A percentile compares a stretch with the other conserved stretches of the same genome.
Evolutionary conservation across 163 green algal species (phyloP).

Genomic region (Volvox carteri): DNA sequence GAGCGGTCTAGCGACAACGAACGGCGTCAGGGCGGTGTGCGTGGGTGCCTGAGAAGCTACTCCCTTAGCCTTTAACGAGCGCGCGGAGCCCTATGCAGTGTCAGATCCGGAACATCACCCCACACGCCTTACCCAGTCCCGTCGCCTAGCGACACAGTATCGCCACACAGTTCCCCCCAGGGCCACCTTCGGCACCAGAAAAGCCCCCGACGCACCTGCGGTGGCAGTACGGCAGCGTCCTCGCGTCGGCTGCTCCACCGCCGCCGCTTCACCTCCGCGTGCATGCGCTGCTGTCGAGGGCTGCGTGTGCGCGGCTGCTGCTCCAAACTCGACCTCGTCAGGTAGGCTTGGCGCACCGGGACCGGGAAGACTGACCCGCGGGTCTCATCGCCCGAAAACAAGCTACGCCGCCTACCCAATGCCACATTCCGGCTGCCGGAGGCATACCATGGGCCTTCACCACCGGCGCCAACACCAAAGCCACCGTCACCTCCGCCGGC

Average conservation of each 20-base stretch:
- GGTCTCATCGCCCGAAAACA: background rate
- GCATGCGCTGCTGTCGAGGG: slow-evolving; percentile 44
- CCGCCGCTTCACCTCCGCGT: slow-evolving; percentile 1
- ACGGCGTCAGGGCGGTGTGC: no score
- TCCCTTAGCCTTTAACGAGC: no score
- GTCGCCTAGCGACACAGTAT: no score
- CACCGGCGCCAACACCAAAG: background rate
- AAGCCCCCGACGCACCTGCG: no score
- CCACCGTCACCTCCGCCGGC: background rate
- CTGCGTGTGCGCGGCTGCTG: slow-evolving; percentile 33
- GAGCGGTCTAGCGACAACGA: no score
- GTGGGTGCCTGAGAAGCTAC: no score
- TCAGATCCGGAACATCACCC: no score
- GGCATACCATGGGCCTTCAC: background rate
- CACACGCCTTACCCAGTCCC: no score
- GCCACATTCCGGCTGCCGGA: background rate
- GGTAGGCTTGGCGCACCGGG: background rate
- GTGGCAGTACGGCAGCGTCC: background rate
- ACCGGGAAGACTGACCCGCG: background rate
- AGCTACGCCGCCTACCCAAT: background rate
- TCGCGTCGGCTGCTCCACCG: background rate
- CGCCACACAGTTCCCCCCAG: no score
- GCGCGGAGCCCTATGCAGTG: no score
- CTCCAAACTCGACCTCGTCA: background rate
- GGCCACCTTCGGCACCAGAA: no score